Evolutionary conservation across 306 rosid genomes (phyloP).

Genomic region (Alnus glutinosa): DNA sequence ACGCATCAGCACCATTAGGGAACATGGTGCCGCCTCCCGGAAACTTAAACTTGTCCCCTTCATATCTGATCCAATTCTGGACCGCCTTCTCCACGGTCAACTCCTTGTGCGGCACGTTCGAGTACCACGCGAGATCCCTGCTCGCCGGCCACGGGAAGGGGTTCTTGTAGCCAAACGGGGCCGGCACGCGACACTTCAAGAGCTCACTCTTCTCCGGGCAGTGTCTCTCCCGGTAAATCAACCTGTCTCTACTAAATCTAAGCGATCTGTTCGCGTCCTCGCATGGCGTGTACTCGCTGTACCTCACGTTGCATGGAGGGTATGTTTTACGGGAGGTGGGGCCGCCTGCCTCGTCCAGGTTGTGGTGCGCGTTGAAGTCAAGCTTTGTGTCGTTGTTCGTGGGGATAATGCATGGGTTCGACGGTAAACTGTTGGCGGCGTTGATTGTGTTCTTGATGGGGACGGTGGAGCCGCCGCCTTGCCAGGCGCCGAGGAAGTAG

Average conservation of each 20-base stretch:
- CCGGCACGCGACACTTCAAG: constrained; percentile 67
- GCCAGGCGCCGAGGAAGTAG: constrained; percentile 56
- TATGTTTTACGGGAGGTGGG: neutral
- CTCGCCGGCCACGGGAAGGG: constrained; percentile 77
- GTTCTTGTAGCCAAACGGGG: constrained; percentile 65
- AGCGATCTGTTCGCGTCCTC: constrained; percentile 61
- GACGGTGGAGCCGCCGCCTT: constrained; percentile 16
- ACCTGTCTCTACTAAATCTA: constrained; percentile 38
- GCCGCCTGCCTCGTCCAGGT: constrained; percentile 1
- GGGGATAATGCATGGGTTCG: neutral
- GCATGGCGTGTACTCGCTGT: constrained; percentile 85
- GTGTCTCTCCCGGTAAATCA: constrained; percentile 78
- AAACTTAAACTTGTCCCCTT: constrained; percentile 64
- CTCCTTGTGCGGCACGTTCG: constrained; percentile 79
- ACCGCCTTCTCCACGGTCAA: constrained; percentile 89
- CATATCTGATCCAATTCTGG: constrained; percentile 81
- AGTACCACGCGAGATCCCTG: constrained; percentile 75
- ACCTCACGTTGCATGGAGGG: constrained; percentile 43
- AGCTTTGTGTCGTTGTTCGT: neutral
- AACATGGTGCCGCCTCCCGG: constrained; percentile 97
- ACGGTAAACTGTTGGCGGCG: neutral
- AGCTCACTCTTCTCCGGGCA: constrained; percentile 50
- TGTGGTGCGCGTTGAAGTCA: constrained; percentile 56
- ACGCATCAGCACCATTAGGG: constrained; percentile 77
- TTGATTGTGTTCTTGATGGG: neutral